Percentiles rank a stretch among this genome's conserved stretches.
Conservation (phyloP, 805 yeast genomes). For the Kodamaea neixiangensis region DNA sequence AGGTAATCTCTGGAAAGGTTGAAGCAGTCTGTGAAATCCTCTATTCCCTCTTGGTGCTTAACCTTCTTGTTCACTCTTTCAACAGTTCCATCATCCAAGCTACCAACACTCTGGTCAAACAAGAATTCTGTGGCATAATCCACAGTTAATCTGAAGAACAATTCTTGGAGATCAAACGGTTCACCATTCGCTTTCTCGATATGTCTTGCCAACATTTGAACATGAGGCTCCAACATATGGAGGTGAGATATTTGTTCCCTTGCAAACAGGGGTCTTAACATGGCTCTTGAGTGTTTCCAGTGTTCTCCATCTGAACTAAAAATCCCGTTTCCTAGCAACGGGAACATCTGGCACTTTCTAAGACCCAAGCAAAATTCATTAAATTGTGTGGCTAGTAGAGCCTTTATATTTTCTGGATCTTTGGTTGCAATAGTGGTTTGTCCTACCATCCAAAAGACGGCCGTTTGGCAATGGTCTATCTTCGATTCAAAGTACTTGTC, state of each 20-base stretch:
- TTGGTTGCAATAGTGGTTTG: constrained; percentile 13
- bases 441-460: not conserved
- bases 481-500: not conserved
- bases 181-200: constrained; percentile 1
- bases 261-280: constrained; percentile 23
- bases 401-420: constrained; percentile 25
- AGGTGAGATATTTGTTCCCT: constrained; percentile 21
- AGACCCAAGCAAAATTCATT: constrained; percentile 20
- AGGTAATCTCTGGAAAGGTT: constrained; percentile 19
- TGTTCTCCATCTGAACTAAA: constrained; percentile 22
- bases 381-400: constrained; percentile 23
- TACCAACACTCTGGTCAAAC: constrained; percentile 15
- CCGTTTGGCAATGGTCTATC: not conserved
- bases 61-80: constrained; percentile 15
- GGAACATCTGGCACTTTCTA: constrained; percentile 17
- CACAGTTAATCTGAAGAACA: constrained; percentile 15
- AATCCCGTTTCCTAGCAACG: constrained; percentile 22
- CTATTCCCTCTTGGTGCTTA: constrained; percentile 1
- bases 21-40: constrained; percentile 19
- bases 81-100: constrained; percentile 14
- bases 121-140: constrained; percentile 21
- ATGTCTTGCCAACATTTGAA: constrained; percentile 15
- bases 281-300: constrained; percentile 24
- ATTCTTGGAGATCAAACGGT: constrained; percentile 11
- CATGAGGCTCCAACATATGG: constrained; percentile 17